Evolutionary conservation across 2,329 filamentous ascomycete species (phyloP).

Genomic region (Alternaria conjuncta): DNA sequence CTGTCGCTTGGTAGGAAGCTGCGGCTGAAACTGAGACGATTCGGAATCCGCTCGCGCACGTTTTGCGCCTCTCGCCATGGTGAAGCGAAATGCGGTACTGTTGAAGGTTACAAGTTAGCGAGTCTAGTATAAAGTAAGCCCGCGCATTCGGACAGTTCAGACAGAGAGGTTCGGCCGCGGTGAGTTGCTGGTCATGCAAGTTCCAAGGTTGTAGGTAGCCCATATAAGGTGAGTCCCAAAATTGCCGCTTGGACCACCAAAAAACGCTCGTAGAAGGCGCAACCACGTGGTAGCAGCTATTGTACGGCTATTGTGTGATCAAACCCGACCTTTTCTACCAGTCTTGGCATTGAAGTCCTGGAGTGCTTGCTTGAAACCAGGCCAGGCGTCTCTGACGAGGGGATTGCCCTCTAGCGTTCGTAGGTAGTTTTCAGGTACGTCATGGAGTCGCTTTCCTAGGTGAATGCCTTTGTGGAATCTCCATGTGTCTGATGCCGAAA

Average conservation of each 20-base stretch:
- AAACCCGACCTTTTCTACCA: constrained; percentile 19
- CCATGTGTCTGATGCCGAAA: constrained; percentile 3
- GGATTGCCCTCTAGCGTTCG: constrained; percentile 28
- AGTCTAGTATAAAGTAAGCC: too few species aligned
- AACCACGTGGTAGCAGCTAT: background rate
- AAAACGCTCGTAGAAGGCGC: background rate
- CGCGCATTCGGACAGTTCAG: background rate
- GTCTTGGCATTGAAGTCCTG: constrained; percentile 28
- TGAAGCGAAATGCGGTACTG: too few species aligned
- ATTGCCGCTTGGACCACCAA: background rate
- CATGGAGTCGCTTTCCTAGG: constrained; percentile 17
- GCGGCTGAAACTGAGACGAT: background rate
- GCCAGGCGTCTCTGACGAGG: constrained; percentile 22
- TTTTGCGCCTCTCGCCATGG: background rate
- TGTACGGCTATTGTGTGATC: background rate
- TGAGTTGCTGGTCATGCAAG: background rate
- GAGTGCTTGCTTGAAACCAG: constrained; percentile 25
- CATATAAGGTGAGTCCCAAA: background rate
- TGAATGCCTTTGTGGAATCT: constrained; percentile 12
- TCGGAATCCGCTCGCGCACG: background rate
- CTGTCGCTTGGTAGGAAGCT: background rate
- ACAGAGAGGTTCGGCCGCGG: background rate
- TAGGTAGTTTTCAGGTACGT: constrained; percentile 29
- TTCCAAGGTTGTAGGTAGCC: background rate
- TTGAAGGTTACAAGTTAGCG: too few species aligned